A percentile compares a stretch with the other conserved stretches of the same genome.
Conservation (phyloP, 2,329 filamentous ascomycete species). For the Leptographium radiaticola region DNA sequence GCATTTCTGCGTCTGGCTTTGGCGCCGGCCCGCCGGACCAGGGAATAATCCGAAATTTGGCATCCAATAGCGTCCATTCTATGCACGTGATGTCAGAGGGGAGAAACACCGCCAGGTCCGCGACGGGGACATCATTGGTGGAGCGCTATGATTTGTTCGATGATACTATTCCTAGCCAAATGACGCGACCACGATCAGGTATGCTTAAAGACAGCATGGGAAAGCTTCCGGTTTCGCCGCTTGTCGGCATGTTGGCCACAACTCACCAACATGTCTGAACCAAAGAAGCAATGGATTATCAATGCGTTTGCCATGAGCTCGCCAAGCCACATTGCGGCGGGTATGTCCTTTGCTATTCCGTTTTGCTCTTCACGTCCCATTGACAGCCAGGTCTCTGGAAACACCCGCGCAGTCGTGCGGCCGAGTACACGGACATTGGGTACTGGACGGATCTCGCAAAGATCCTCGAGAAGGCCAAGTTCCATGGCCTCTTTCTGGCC, state of each 20-base stretch:
- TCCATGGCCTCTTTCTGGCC: constrained; percentile 1
- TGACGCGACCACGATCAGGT: neutral
- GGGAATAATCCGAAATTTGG: too few relatives aligned
- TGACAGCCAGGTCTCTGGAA: neutral
- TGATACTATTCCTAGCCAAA: neutral
- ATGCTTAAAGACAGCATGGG: neutral
- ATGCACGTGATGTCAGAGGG: too few relatives aligned
- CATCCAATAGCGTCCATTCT: too few relatives aligned
- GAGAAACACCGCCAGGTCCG: too few relatives aligned
- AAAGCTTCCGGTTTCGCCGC: neutral
- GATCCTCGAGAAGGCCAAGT: neutral
- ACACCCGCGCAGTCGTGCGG: constrained; percentile 1
- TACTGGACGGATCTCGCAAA: constrained; percentile 3
- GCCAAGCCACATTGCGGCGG: constrained; percentile 1
- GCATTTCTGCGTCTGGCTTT: too few relatives aligned
- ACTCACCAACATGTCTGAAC: neutral
- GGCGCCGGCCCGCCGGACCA: too few relatives aligned
- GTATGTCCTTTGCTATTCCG: neutral
- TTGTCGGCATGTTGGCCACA: too few relatives aligned
- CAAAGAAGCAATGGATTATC: constrained; percentile 4
- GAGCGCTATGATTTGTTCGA: neutral
- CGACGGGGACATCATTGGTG: too few relatives aligned
- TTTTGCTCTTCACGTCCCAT: neutral
- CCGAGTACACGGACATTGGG: constrained; percentile 1
- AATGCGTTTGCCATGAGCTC: constrained; percentile 4